Evolutionary conservation across 495 filamentous ascomycete genomes (phyloP), one percentile per base, ranked within the genome.

Genomic region (Rostrohypoxylon terebratum): DNA sequence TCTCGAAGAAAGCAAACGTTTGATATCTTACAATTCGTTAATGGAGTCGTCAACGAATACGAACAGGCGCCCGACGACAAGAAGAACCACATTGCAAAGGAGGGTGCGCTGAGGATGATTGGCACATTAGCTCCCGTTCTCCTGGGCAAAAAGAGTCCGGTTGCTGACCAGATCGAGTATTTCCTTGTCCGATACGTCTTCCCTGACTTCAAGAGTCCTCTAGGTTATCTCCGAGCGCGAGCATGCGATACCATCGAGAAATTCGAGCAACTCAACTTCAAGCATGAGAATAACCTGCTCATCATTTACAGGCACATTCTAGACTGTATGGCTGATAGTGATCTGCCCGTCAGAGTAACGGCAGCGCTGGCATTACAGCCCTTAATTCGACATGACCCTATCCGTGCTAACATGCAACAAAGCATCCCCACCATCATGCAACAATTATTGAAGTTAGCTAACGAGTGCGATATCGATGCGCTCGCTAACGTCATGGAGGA

Each of bases 361-460:
- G 96, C 96, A 13, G 94, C 96, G 31, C 89, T 99, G 54, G 96
- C 96, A 45, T 84, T 99, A 36, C 96, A 99, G 79, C 95, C 96
- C 31, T 84, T 99, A 51, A 98, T 99, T 71, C 88, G 96, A 58
- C 96, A 99, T 81, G 94, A 98, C 67, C 87, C 94, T 67, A 98
- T 99, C 75, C 91, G 94, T 28, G 90, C 87, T 18, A 93, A 90
- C 70, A 98, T 99, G 96, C 94, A 97, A 81, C 89, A 95, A 75
- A 97, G 93, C 79, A 99, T 99, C 61, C 94, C 96, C n/a, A 94
- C 97, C 76, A 98, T 99, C 78, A 99, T 99, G 96, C 96, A 99
- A 81, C 94, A 98, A 80, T 84, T 99, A 14, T 87, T 99, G 33
- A 98, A 98, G 82, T 83, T 99, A 66, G 95, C 96, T 25, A 97